A percentile compares a stretch with the other conserved stretches of the same genome.
Evolutionary conservation across 768 basidiomycete species (phyloP).

Genomic region (Porphyrellus cyaneotinctus): DNA sequence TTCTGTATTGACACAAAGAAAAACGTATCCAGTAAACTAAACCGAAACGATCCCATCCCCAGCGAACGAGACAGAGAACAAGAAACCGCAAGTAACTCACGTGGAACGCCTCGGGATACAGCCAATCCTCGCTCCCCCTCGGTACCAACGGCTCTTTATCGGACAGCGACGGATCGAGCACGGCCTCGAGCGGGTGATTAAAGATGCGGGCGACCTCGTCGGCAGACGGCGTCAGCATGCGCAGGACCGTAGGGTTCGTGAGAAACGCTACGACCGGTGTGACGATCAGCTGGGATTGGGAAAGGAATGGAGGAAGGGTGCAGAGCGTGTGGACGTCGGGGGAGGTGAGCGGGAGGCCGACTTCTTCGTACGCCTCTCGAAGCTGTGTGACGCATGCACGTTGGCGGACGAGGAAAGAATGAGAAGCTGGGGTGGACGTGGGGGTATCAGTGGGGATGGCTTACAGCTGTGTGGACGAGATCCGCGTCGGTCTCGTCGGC

Average conservation of each 20-base stretch:
- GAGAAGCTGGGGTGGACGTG: not conserved
- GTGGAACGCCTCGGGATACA: slow-evolving; percentile 66
- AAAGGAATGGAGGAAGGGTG: slow-evolving; percentile 62
- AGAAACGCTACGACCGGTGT: slow-evolving; percentile 76
- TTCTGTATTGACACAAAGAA: slow-evolving; percentile 43
- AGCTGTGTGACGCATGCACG: too few relatives aligned
- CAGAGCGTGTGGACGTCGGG: slow-evolving; percentile 59
- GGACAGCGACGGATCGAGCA: slow-evolving; percentile 56
- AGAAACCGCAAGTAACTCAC: slow-evolving; percentile 41
- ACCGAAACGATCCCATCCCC: too few relatives aligned
- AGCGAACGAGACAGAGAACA: too few relatives aligned
- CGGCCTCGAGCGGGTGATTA: slow-evolving; percentile 68
- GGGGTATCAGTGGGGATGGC: slow-evolving; percentile 23
- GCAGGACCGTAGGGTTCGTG: slow-evolving; percentile 47
- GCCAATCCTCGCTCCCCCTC: slow-evolving; percentile 71
- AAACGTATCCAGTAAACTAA: not conserved
- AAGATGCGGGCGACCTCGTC: slow-evolving; percentile 80
- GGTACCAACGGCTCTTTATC: slow-evolving; percentile 45
- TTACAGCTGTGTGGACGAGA: slow-evolving; percentile 71
- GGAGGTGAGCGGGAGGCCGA: slow-evolving; percentile 57
- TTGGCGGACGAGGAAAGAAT: not conserved
- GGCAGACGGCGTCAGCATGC: slow-evolving; percentile 48
- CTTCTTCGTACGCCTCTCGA: slow-evolving; percentile 85
- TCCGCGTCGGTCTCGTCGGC: slow-evolving; percentile 61
- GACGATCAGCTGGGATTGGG: slow-evolving; percentile 65